phyloP scores from a whole-genome alignment of 176 grass and related monocot genomes.

The Pontederia crassipes region DNA sequence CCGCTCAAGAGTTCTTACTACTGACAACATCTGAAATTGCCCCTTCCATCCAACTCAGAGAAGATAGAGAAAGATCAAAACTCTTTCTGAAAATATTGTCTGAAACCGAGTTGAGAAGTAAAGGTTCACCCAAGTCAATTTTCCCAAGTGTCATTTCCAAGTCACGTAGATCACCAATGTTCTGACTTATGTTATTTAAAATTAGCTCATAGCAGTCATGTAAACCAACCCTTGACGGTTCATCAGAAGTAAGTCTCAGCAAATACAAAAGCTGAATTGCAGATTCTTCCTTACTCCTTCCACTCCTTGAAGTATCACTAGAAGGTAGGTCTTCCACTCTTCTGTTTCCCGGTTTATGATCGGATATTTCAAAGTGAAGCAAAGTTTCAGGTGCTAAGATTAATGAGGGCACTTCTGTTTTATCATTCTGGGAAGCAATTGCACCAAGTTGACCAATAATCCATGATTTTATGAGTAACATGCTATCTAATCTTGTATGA shows the following conservation, averaged over 20 bases:
- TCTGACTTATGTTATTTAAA: slow-evolving; percentile 13
- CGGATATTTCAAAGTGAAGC: slow-evolving; percentile 69
- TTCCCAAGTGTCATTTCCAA: slow-evolving; percentile 43
- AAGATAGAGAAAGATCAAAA: slow-evolving; percentile 50
- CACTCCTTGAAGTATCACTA: not conserved
- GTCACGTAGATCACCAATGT: slow-evolving; percentile 27
- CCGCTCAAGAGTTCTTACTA: slow-evolving; percentile 32
- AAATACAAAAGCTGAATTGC: slow-evolving; percentile 52
- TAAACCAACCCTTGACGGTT: slow-evolving; percentile 25
- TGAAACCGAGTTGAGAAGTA: slow-evolving; percentile 39
- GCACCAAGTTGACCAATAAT: slow-evolving; percentile 56
- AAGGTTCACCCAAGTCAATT: slow-evolving; percentile 59
- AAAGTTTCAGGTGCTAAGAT: slow-evolving; percentile 59
- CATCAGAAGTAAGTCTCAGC: slow-evolving; percentile 45
- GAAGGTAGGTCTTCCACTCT: not conserved
- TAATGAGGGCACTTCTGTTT: slow-evolving; percentile 30
- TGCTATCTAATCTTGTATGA: slow-evolving; percentile 28
- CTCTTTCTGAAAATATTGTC: slow-evolving; percentile 32
- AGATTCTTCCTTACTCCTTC: not conserved
- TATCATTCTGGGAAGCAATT: slow-evolving; percentile 34
- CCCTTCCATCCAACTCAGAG: slow-evolving; percentile 80
- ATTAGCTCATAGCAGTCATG: slow-evolving; percentile 48
- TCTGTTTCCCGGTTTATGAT: slow-evolving; percentile 34
- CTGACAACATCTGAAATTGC: slow-evolving; percentile 68
- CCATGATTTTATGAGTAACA: slow-evolving; percentile 66